phyloP scores from a whole-genome alignment of 2,329 filamentous ascomycete genomes.

The Alternaria atra region DNA sequence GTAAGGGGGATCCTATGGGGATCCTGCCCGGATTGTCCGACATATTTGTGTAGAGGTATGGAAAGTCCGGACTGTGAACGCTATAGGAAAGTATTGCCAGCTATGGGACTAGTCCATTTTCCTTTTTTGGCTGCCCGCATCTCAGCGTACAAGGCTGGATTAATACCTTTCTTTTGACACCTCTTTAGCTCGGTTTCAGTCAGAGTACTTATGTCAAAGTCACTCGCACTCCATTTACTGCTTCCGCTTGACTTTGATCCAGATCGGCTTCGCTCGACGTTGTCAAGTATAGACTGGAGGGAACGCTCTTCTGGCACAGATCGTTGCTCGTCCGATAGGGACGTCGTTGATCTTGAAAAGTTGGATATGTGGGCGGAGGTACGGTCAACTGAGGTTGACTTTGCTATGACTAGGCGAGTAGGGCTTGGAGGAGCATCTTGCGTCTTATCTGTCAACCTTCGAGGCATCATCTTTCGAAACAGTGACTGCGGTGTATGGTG shows the following conservation, averaged over 20 bases:
- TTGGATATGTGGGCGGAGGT: conserved; percentile 39
- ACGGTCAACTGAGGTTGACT: conserved; percentile 46
- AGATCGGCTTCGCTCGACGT: conserved; percentile 24
- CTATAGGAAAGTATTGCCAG: conserved; percentile 46
- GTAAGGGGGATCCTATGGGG: not conserved
- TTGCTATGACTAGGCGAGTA: conserved; percentile 41
- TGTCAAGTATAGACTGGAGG: conserved; percentile 12
- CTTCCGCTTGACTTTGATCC: conserved; percentile 26
- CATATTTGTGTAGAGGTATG: not conserved
- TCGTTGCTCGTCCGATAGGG: conserved; percentile 24
- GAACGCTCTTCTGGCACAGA: conserved; percentile 15
- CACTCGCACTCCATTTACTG: conserved; percentile 52
- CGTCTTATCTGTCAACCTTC: conserved; percentile 15
- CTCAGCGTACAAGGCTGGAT: conserved; percentile 57
- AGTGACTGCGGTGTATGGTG: conserved; percentile 31
- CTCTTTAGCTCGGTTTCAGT: conserved; percentile 55
- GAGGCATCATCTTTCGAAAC: conserved; percentile 32
- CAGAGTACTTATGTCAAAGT: conserved; percentile 51
- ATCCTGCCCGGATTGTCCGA: not conserved
- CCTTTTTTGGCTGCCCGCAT: conserved; percentile 58
- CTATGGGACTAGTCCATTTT: conserved; percentile 48
- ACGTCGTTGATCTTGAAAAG: conserved; percentile 37
- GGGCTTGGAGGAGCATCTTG: conserved; percentile 23
- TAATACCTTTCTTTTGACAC: conserved; percentile 58
- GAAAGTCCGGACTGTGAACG: not conserved